Conservation (phyloP, 2,329 filamentous ascomycete species). For the Fusarium pilosicola region DNA sequence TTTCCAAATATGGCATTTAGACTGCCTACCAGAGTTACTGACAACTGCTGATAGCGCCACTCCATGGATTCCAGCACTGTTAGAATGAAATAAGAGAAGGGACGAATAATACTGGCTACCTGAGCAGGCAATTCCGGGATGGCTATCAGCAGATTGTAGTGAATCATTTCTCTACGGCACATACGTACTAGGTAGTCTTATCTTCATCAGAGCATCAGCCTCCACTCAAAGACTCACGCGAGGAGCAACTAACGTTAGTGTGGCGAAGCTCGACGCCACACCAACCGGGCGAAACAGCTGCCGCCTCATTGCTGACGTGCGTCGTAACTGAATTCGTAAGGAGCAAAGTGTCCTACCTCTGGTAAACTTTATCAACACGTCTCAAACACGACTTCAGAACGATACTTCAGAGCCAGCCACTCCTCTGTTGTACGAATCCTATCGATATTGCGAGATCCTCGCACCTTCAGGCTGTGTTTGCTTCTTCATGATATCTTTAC, state of each 20-base stretch:
- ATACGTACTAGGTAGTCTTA: neutral
- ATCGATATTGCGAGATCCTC: slow-evolving; percentile 12
- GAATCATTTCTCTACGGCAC: neutral
- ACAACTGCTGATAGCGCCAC: neutral
- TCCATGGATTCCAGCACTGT: neutral
- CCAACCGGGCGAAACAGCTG: slow-evolving; percentile 40
- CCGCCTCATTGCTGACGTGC: slow-evolving; percentile 44
- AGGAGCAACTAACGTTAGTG: slow-evolving; percentile 29
- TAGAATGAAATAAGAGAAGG: neutral
- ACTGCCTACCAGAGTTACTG: neutral
- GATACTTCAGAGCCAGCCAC: slow-evolving; percentile 14
- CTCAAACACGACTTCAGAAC: slow-evolving; percentile 3
- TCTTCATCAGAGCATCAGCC: neutral
- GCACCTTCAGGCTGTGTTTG: slow-evolving; percentile 6
- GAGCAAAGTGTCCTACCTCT: slow-evolving; percentile 44
- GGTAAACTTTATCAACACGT: slow-evolving; percentile 27
- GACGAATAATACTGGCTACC: neutral
- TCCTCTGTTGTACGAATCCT: neutral
- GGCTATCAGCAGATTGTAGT: neutral
- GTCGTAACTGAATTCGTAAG: slow-evolving; percentile 36
- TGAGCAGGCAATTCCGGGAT: neutral
- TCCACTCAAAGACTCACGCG: neutral
- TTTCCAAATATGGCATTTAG: neutral
- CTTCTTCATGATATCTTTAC: slow-evolving; percentile 56
- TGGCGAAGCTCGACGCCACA: slow-evolving; percentile 41